Evolutionary conservation across 2,329 filamentous ascomycete species (phyloP), one percentile per base, ranked within the genome.

Genomic region (Colletotrichum sp.): DNA sequence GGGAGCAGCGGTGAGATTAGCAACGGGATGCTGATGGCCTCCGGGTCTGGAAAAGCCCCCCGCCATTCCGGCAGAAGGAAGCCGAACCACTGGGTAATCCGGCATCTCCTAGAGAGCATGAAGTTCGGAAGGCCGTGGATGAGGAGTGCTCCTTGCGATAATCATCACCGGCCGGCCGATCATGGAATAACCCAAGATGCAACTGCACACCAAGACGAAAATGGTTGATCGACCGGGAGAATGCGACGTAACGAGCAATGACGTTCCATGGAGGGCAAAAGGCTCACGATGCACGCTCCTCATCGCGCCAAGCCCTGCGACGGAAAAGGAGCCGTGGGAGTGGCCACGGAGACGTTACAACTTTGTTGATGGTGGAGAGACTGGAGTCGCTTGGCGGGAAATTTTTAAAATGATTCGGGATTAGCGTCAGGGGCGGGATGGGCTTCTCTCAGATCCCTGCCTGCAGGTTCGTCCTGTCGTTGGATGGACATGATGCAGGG

Each of bases 351-450:
- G 64, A 36, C 36, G 64, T 73, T 73, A 73, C 64, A 26, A 55
- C n/a, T 65, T 65, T 60, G 69, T 67, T 34, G 26, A 60, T 34
- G 69, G 39, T 62, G 69, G 69, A 55, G 72, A 70, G 36, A 63
- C 49, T 36, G 72, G 68, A 71, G 52, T 52, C 21, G 44, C 69
- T 69, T 69, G 73, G 69, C 30, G 64, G 55, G 63, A 28, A 21
- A 24, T 68, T 63, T 34, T 26, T 52, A 2, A 28, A 39, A 57
- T 39, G 49, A 39, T 62, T 74, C 34, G 60, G 72, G 72, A 60
- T 36, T 52, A 60, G 57, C 34, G 69, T 65, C 73, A 73, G 44
- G 63, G 73, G 69, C 60, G 68, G 36, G 52, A 49, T 18, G 70
- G 62, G 34, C 57, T 60, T 30, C 57, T 30, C 39, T 39, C 39